A percentile compares a stretch with the other conserved stretches of the same genome.
Conservation (phyloP, 225 moss, liverwort and hornwort genomes). For the Straminergon stramineum region DNA sequence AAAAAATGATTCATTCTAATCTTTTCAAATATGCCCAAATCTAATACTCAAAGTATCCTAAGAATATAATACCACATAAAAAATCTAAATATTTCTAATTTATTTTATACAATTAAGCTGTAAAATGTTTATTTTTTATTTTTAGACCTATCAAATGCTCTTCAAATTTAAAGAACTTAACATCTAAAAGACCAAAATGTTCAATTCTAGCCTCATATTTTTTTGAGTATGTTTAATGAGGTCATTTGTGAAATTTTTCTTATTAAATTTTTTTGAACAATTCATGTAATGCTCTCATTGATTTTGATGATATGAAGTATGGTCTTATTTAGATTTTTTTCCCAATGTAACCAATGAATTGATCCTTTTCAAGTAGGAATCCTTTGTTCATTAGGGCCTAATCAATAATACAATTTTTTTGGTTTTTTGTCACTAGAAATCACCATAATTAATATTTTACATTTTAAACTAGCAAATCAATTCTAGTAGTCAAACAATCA, state of each 20-base stretch:
- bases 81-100: no score
- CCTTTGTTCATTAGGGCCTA: neutral
- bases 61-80: neutral
- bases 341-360: neutral
- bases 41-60: neutral
- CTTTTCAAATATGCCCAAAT: no score
- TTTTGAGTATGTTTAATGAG: accelerated
- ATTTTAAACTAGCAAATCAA: neutral
- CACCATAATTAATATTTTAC: no score
- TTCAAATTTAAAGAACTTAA: neutral
- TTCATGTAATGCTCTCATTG: no score
- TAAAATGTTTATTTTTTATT: no score
- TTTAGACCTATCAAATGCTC: neutral
- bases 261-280: neutral
- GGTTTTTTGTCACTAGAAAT: no score
- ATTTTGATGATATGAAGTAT: neutral
- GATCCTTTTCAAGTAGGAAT: accelerated
- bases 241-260: neutral
- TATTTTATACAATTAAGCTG: neutral
- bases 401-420: accelerated
- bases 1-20: no score
- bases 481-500: no score
- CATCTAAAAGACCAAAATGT: accelerated
- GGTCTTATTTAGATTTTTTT: accelerated
- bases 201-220: neutral